Evolutionary conservation across 2,329 filamentous ascomycete genomes (phyloP).

Genomic region (Alternaria triticimaculans): DNA sequence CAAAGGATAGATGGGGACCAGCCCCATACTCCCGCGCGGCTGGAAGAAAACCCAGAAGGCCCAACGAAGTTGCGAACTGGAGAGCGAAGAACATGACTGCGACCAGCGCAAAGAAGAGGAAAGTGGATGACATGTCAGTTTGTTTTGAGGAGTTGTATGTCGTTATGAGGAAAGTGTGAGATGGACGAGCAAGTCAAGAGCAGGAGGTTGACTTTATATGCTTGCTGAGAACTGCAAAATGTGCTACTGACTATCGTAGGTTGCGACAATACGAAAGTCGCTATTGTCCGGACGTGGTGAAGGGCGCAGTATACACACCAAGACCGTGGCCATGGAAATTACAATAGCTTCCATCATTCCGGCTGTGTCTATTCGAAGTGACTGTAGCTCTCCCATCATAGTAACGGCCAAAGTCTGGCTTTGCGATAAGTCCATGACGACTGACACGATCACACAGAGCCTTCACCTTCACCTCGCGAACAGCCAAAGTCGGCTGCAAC

Average conservation of each 20-base stretch:
- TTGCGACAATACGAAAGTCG: background rate
- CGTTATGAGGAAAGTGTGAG: background rate
- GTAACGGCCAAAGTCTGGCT: background rate
- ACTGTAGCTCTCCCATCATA: rapidly evolving
- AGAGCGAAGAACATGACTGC: background rate
- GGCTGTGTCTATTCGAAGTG: background rate
- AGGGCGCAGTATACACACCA: background rate
- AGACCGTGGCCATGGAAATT: background rate
- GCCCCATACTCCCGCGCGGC: background rate
- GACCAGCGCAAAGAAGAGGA: background rate
- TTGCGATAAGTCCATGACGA: background rate
- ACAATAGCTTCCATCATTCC: background rate
- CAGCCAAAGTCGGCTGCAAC: background rate
- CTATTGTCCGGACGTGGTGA: background rate
- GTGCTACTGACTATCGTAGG: background rate
- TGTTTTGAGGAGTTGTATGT: background rate
- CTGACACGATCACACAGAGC: background rate
- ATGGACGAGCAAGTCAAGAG: background rate
- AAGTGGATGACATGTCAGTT: background rate
- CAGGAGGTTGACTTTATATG: background rate
- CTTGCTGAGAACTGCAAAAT: background rate
- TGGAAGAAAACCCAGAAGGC: background rate
- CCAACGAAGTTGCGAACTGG: background rate
- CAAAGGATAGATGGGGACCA: background rate
- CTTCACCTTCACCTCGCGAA: background rate